Conservation (phyloP, 2,329 filamentous ascomycete species). For the Monilinia aucupariae region DNA sequence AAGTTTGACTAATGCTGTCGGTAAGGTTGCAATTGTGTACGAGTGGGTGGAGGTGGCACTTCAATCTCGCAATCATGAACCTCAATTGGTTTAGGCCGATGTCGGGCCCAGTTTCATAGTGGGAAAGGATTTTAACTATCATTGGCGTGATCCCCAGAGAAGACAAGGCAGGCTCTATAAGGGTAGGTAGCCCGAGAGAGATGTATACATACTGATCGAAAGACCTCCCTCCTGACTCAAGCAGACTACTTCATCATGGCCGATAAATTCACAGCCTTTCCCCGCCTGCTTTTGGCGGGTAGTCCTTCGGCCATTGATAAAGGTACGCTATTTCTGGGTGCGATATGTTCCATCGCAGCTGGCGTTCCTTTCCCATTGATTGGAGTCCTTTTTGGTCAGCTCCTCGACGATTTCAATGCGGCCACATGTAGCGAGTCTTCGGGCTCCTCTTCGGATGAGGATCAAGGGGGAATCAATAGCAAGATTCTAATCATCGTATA, state of each 20-base stretch:
- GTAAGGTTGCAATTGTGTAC: too few species aligned
- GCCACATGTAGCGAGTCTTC: slow-evolving; percentile 38
- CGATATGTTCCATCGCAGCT: slow-evolving; percentile 40
- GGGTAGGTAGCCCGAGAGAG: background rate
- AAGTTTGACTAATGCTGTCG: slow-evolving; percentile 3
- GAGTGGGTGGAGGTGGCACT: background rate
- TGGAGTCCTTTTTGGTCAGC: slow-evolving; percentile 59
- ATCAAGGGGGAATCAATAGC: slow-evolving; percentile 18
- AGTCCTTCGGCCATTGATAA: slow-evolving; percentile 28
- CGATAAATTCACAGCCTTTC: slow-evolving; percentile 18
- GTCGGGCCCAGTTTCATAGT: background rate
- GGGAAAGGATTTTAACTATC: background rate
- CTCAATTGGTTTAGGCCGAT: background rate
- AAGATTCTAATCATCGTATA: slow-evolving; percentile 59
- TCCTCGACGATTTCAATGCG: slow-evolving; percentile 56
- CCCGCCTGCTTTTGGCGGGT: slow-evolving; percentile 21
- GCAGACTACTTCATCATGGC: slow-evolving; percentile 9
- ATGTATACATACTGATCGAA: background rate
- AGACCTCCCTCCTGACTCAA: background rate
- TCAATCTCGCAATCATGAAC: background rate
- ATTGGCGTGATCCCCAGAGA: background rate
- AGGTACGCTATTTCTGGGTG: slow-evolving; percentile 37
- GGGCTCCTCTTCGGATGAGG: background rate
- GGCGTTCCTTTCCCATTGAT: slow-evolving; percentile 59
- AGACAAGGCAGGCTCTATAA: slow-evolving; percentile 5